Evolutionary conservation across 2,329 filamentous ascomycete species (phyloP), one percentile per base, ranked within the genome.

Genomic region (Neopestalotiopsis sp.): DNA sequence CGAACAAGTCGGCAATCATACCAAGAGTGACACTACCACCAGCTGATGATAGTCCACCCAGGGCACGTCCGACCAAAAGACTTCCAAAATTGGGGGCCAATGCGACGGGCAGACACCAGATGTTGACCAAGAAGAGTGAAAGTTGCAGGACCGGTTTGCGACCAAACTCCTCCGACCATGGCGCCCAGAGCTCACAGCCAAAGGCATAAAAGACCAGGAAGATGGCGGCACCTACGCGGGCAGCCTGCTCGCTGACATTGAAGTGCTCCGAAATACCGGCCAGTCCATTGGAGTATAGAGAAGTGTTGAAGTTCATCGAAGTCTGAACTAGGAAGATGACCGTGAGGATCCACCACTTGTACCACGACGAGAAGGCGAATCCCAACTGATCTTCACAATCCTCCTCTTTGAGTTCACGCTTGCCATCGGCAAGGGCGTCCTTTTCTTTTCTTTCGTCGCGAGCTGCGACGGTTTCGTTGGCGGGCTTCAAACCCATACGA

Each of bases 121-220:
- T 79, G 74, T 96, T 96, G 79, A 95, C 92, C 12, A 96, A 82
- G 71, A 92, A 86, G 67, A 96, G 81, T 49, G 90, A 92, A 30
- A 86, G 81, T 83, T 95, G 93, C 28, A 95, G 84, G 67, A 96
- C 87, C 1, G 91, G 91, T 83, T 90, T 92, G 64, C 94, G 89
- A 24, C 94, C 94, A 64, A 95, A 84, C 75, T 96, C 94, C 78
- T 97, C 94, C 60, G 89, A 92, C 92, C 93, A 96, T 0, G 94
- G 94, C 0, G 94, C 94, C 94, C 94, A 96, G 0, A 96, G 85
- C 80, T 96, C 94, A 78, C 94, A 96, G 45, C 94, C 94, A 77
- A 96, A 95, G 49, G 93, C 93, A 78, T 97, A 96, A 2, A 90
- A 80, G 65, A 96, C 86, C 52, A 97, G 81, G 81, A 95, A 96